A percentile compares a stretch with the other conserved stretches of the same genome.
These are phyloP conservation scores for Purshia tridentata DNA, from an alignment of 306 rosid species.

Conservation along the genomic window DNA sequence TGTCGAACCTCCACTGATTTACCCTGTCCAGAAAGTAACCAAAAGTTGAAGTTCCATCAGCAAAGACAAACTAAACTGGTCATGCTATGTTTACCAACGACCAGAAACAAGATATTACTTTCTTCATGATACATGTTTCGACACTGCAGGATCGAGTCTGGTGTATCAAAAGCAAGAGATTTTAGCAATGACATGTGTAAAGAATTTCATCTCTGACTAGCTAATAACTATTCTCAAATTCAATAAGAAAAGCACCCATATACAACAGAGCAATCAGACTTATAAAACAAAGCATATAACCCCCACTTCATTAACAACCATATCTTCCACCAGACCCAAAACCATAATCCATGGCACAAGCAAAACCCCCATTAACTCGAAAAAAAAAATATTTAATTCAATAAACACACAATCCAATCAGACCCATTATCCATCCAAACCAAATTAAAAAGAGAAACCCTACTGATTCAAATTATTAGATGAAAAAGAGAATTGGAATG, in stretches of 20 bases:
- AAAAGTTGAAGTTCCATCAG: conserved; percentile 15
- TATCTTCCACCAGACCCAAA: neutral
- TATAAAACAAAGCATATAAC: neutral
- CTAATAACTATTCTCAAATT: neutral
- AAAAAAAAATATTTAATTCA: neutral
- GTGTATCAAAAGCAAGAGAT: too few relatives aligned
- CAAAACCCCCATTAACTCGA: neutral
- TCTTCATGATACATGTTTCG: neutral
- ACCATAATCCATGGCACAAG: neutral
- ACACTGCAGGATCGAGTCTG: too few relatives aligned
- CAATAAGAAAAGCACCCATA: neutral
- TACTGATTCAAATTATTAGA: neutral
- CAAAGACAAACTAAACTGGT: neutral
- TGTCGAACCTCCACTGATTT: conserved; percentile 89
- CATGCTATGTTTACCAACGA: neutral
- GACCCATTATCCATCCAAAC: conserved; percentile 12
- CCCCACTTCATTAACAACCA: neutral
- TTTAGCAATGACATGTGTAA: neutral
- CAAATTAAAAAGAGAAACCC: conserved; percentile 1
- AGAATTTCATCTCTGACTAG: neutral
- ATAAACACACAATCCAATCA: conserved; percentile 6
- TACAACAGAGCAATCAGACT: neutral
- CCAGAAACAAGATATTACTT: neutral
- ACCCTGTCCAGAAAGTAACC: conserved; percentile 52
- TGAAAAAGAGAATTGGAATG: neutral